Evolutionary conservation across 2,329 filamentous ascomycete genomes (phyloP).

Genomic region (Chaetomium globosum): DNA sequence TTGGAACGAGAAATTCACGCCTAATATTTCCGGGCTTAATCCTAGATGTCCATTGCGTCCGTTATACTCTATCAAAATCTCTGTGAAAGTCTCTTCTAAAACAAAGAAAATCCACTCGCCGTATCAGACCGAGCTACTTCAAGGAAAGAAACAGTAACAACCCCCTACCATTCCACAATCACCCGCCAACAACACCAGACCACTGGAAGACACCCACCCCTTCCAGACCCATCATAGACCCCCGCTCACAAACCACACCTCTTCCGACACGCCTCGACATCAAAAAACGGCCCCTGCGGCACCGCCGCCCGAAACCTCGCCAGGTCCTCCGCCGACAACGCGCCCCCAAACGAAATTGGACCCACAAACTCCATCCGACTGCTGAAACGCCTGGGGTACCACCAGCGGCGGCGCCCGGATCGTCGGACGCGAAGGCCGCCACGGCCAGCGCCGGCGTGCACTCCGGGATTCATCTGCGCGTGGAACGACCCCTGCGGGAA

Average conservation of each 20-base stretch:
- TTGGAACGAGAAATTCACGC: too few relatives aligned
- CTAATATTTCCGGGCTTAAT: too few relatives aligned
- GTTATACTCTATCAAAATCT: not conserved
- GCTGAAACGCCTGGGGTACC: not conserved
- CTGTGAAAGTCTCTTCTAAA: not conserved
- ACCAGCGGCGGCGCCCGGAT: slow-evolving; percentile 14
- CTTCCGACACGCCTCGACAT: slow-evolving; percentile 8
- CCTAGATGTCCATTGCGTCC: too few relatives aligned
- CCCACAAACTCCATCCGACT: slow-evolving; percentile 7
- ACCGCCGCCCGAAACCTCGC: not conserved
- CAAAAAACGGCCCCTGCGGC: slow-evolving; percentile 7
- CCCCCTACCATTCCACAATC: not conserved
- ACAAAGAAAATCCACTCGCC: not conserved
- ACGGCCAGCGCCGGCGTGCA: not conserved
- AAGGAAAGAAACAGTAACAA: not conserved
- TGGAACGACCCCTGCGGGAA: slow-evolving; percentile 17
- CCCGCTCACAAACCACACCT: slow-evolving; percentile 6
- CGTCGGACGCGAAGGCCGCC: slow-evolving; percentile 2
- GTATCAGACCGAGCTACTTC: not conserved
- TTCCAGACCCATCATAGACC: too few relatives aligned
- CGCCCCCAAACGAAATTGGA: slow-evolving; percentile 7
- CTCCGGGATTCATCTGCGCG: slow-evolving; percentile 14
- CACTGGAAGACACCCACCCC: not conserved
- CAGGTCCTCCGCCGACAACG: not conserved
- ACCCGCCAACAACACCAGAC: not conserved